These are phyloP conservation scores for Flaveria sonorensis DNA, from an alignment of 129 eudicot genomes.

Conservation along the genomic window DNA sequence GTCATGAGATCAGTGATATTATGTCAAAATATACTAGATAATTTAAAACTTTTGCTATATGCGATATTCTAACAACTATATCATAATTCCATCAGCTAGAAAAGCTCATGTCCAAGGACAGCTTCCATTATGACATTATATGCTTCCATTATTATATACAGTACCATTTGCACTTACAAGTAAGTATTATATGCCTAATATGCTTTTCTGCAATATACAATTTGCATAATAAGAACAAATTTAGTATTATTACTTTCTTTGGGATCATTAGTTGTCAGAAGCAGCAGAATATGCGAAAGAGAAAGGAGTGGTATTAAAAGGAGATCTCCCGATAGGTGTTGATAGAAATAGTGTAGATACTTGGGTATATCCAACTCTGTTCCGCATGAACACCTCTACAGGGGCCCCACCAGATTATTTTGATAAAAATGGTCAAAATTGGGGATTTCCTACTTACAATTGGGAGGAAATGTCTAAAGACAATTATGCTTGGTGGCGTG, in stretches of 20 bases:
- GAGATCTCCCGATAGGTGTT: slow-evolving; percentile 97
- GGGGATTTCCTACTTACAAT: slow-evolving; percentile 99
- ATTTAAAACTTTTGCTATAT: background rate
- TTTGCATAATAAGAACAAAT: background rate
- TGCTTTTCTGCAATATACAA: slow-evolving; percentile 11
- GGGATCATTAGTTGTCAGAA: slow-evolving; percentile 63
- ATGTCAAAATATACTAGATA: background rate
- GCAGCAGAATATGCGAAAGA: slow-evolving; percentile 90
- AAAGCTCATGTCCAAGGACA: slow-evolving; percentile 74
- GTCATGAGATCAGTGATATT: background rate
- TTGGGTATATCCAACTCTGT: slow-evolving; percentile 92
- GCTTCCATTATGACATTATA: slow-evolving; percentile 74
- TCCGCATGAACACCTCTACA: slow-evolving; percentile 95
- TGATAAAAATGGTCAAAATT: slow-evolving; percentile 98
- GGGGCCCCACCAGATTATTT: slow-evolving; percentile 99
- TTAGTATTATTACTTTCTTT: slow-evolving; percentile 16
- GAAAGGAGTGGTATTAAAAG: slow-evolving; percentile 95
- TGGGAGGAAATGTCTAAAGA: slow-evolving; percentile 99
- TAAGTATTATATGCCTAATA: slow-evolving; percentile 34
- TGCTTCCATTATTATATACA: slow-evolving; percentile 93
- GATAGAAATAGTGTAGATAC: slow-evolving; percentile 97
- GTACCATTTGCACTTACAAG: slow-evolving; percentile 88
- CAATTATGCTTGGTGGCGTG: slow-evolving; percentile 99
- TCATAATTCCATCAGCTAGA: slow-evolving; percentile 71
- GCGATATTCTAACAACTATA: slow-evolving; percentile 21